These are phyloP conservation scores for Phytopythium litorale DNA, from an alignment of 352 stramenopile genomes.

Conservation along the genomic window DNA sequence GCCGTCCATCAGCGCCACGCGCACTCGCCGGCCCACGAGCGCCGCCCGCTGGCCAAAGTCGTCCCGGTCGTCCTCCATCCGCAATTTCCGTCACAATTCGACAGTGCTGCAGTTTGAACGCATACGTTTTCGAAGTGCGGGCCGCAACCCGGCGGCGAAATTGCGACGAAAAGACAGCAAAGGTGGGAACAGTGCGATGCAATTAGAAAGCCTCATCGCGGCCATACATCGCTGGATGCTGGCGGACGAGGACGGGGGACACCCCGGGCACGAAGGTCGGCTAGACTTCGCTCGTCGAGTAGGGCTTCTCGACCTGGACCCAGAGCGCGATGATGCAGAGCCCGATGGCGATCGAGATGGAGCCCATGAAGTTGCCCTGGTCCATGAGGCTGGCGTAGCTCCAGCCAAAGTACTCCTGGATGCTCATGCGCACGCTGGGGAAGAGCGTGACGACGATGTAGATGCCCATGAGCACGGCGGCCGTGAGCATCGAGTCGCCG, in stretches of 20 bases:
- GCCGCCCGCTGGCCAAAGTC: slow-evolving; percentile 17
- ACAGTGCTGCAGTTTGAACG: too few relatives aligned
- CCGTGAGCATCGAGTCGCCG: slow-evolving; percentile 68
- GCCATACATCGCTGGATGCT: too few relatives aligned
- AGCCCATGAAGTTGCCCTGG: slow-evolving; percentile 86
- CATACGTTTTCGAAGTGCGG: too few relatives aligned
- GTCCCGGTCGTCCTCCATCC: neutral
- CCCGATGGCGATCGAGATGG: slow-evolving; percentile 70
- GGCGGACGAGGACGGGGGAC: too few relatives aligned
- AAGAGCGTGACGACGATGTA: slow-evolving; percentile 77
- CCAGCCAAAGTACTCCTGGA: slow-evolving; percentile 88
- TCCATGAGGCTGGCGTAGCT: slow-evolving; percentile 87
- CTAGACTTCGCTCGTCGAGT: slow-evolving; percentile 11
- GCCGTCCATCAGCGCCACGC: slow-evolving; percentile 31
- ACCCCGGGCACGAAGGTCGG: neutral
- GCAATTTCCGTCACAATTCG: too few relatives aligned
- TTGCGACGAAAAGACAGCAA: too few relatives aligned
- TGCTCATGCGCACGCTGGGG: slow-evolving; percentile 79
- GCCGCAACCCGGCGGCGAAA: too few relatives aligned
- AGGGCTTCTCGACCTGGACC: slow-evolving; percentile 77
- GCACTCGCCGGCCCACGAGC: slow-evolving; percentile 32
- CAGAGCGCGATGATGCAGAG: slow-evolving; percentile 83
- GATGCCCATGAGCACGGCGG: slow-evolving; percentile 65
- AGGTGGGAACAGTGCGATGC: neutral
- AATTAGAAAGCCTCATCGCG: too few relatives aligned